These are phyloP conservation scores for Fusarium udum DNA, from an alignment of 2,329 filamentous ascomycete genomes.

Conservation along the genomic window DNA sequence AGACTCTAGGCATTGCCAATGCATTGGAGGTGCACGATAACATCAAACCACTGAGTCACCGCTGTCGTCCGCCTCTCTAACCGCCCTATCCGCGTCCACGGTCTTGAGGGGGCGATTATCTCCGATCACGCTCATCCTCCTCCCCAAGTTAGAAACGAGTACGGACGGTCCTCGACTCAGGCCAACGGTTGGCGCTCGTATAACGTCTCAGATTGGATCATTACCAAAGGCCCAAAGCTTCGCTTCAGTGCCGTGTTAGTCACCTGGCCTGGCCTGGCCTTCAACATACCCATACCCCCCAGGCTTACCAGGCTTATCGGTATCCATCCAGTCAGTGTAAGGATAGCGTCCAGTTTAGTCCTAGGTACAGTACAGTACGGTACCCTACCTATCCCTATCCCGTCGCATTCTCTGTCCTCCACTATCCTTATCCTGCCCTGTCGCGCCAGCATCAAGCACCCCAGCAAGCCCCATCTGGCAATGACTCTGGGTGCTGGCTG, in stretches of 20 bases:
- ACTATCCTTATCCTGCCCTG: conserved; percentile 31
- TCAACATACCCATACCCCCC: conserved; percentile 11
- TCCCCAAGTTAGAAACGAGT: neutral
- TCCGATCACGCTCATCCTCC: conserved; percentile 38
- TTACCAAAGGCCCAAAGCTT: conserved; percentile 28
- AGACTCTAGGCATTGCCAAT: conserved; percentile 21
- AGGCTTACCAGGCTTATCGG: neutral
- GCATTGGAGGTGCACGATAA: conserved; percentile 21
- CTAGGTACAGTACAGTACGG: conserved; percentile 5
- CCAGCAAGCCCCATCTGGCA: conserved; percentile 19
- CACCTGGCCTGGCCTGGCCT: conserved; percentile 33
- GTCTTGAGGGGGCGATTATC: conserved; percentile 3
- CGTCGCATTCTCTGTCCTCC: conserved; percentile 20
- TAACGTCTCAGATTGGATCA: conserved; percentile 31
- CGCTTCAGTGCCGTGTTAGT: conserved; percentile 39
- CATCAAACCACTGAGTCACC: conserved; percentile 39
- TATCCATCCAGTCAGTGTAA: conserved; percentile 11
- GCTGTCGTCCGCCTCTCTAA: conserved; percentile 15
- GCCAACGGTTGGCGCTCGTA: conserved; percentile 36
- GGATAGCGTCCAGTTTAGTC: neutral
- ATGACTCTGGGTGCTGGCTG: conserved; percentile 9
- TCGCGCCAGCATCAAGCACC: conserved; percentile 32
- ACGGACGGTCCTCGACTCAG: conserved; percentile 20
- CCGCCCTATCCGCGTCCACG: conserved; percentile 34
- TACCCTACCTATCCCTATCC: conserved; percentile 20